Base-by-base conservation (phyloP, 768 basidiomycete genomes). In the Hortiboletus campestris region DNA sequence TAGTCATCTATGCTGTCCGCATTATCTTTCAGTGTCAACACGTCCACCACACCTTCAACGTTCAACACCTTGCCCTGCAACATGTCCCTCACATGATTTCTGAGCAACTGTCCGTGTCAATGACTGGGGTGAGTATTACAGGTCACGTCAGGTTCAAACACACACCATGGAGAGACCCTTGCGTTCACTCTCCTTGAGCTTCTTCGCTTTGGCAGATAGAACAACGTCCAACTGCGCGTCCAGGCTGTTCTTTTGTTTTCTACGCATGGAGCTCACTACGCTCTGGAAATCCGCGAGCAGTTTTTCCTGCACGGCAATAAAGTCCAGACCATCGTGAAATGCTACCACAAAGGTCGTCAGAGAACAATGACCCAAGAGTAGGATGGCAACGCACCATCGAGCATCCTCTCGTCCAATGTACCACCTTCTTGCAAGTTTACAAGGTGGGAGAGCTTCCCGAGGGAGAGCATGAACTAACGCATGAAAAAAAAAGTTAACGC, bases 21-120 rank as follows among this genome's bases (percentile, higher is more conserved):
- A 61, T 94, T 94, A 67, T 95, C 89, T 68, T 94, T 94, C 59
- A 97, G 71, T 4, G 90, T 91, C 63, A 96, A 72, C 14, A 93
- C 75, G 64, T 98, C 96, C 25, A 91, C 84, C 12, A 85, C 73
- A 59, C 90, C 91, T 65, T 98, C 95, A 7, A 88, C 75, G 14
- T 83, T 78, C 51, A 98, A 71, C 6, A 86, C 82, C 55, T 83
- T 82, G 36, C 90, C 91, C 66, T 88, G 85, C 34, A 96, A 70
- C 19, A 98, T 69, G 16, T 83, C 78, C 35, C 84, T 80, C 20
- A 88, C 78, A 9, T 88, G 73, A 50, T 81, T 80, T 61, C 84
- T 87, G 74, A 94, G 89, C 17, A 90, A 74, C 86, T 90, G 63
- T 51, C 9, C 35, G 10, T 7, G 29, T 4, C 22, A 38, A 22